These are phyloP conservation scores for Ustilago bromivora DNA, from an alignment of 1,284 basidiomycete species.

Conservation along the genomic window DNA sequence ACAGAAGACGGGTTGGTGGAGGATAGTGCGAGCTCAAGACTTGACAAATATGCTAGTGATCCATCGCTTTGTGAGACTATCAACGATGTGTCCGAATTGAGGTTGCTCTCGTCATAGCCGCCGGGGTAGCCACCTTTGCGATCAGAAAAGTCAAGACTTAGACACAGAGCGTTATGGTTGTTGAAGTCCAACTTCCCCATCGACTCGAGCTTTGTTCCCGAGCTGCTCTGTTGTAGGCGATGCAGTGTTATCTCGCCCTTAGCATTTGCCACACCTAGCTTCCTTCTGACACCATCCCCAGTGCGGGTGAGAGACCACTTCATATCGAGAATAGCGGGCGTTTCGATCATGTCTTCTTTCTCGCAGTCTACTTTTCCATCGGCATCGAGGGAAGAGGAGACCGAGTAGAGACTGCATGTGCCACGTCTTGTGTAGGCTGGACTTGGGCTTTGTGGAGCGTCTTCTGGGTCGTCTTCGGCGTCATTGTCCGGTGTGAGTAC, in stretches of 20 bases:
- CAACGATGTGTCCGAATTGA: slow-evolving; percentile 29
- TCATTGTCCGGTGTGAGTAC: not conserved
- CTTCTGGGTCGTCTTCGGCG: slow-evolving; percentile 15
- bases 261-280: slow-evolving; percentile 60
- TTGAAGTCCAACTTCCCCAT: slow-evolving; percentile 54
- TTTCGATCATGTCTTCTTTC: slow-evolving; percentile 38
- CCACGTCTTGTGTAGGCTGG: slow-evolving; percentile 60
- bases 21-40: slow-evolving; percentile 24
- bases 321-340: slow-evolving; percentile 66
- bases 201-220: slow-evolving; percentile 13
- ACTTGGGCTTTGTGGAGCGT: slow-evolving; percentile 9
- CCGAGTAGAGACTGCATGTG: slow-evolving; percentile 47
- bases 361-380: slow-evolving; percentile 22
- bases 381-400: not conserved
- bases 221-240: slow-evolving; percentile 11
- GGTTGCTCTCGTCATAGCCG: slow-evolving; percentile 13
- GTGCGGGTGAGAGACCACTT: slow-evolving; percentile 58
- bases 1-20: not conserved
- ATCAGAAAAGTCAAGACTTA: slow-evolving; percentile 68
- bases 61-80: slow-evolving; percentile 68
- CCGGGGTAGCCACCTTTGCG: slow-evolving; percentile 29
- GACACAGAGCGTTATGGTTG: slow-evolving; percentile 53
- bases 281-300: not conserved
- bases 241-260: slow-evolving; percentile 48
- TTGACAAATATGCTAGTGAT: slow-evolving; percentile 59